Percentiles rank a stretch among this genome's conserved stretches.
These are phyloP conservation scores for Lactifluus subvellereus DNA, from an alignment of 768 basidiomycete genomes.

Conservation along the genomic window DNA sequence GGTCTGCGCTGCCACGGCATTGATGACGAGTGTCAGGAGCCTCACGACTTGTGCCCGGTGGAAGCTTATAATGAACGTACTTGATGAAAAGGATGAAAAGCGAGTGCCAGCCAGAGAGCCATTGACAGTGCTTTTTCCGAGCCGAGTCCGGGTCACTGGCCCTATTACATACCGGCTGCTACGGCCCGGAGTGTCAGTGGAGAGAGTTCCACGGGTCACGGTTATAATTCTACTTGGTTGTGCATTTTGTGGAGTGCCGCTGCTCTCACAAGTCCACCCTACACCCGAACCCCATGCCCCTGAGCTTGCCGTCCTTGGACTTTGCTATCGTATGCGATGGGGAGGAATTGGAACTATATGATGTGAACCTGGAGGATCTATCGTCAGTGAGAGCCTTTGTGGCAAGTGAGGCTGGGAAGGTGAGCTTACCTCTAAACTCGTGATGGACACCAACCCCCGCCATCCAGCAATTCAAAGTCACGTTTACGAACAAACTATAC, in stretches of 20 bases:
- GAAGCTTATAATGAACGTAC: too few relatives aligned
- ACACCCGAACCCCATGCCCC: conserved; percentile 6
- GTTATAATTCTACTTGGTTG: neutral
- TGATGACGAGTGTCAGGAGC: too few relatives aligned
- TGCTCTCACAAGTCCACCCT: neutral
- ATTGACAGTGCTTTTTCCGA: too few relatives aligned
- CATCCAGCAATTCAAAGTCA: conserved; percentile 9
- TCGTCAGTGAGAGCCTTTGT: neutral
- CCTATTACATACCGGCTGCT: too few relatives aligned
- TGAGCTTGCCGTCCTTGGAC: neutral
- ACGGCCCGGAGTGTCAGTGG: neutral
- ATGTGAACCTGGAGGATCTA: neutral
- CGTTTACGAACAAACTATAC: neutral
- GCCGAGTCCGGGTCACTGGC: too few relatives aligned
- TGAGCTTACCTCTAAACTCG: neutral
- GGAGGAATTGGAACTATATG: neutral
- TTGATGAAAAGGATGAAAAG: too few relatives aligned
- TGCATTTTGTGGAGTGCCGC: neutral
- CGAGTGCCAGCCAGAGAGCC: too few relatives aligned
- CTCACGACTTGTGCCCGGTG: too few relatives aligned
- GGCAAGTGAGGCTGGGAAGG: conserved; percentile 17
- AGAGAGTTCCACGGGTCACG: too few relatives aligned
- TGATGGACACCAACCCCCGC: neutral
- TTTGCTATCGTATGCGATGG: conserved; percentile 6
- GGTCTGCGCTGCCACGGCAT: too few relatives aligned